Percentiles rank a stretch among this genome's conserved stretches.
Conservation (phyloP, 805 yeast genomes). For the Saccharomycopsis schoenii region DNA sequence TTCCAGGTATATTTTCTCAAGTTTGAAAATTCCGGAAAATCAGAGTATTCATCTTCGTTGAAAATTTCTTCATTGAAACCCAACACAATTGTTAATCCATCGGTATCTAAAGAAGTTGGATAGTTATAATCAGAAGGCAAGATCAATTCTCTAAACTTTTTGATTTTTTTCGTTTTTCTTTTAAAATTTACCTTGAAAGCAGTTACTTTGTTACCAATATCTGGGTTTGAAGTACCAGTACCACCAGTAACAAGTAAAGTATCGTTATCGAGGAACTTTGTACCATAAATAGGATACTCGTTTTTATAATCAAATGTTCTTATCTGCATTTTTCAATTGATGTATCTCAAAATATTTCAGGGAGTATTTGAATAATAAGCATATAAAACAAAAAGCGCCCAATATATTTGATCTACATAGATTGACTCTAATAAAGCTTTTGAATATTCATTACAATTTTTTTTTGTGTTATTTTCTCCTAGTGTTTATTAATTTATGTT, state of each 20-base stretch:
- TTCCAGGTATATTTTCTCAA: slow-evolving; percentile 49
- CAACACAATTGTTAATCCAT: slow-evolving; percentile 41
- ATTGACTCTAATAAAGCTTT: background rate
- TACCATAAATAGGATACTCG: slow-evolving; percentile 77
- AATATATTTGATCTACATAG: too few species aligned
- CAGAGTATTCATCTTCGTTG: slow-evolving; percentile 32
- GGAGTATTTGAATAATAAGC: background rate
- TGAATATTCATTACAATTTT: background rate
- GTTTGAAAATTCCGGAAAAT: slow-evolving; percentile 23
- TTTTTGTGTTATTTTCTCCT: background rate
- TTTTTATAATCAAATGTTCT: slow-evolving; percentile 19
- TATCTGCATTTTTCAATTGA: slow-evolving; percentile 7
- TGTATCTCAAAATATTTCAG: background rate
- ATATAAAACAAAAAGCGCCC: too few species aligned
- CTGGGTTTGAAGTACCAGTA: slow-evolving; percentile 90
- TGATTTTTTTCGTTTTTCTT: slow-evolving; percentile 33
- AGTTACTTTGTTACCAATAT: slow-evolving; percentile 75
- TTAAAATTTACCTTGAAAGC: slow-evolving; percentile 50
- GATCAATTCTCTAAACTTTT: slow-evolving; percentile 52
- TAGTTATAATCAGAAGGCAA: slow-evolving; percentile 64
- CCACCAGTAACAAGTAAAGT: slow-evolving; percentile 79
- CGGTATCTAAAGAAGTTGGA: slow-evolving; percentile 72
- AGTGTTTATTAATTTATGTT: background rate
- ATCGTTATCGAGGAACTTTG: slow-evolving; percentile 53
- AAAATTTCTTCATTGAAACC: slow-evolving; percentile 68